phyloP scores from a whole-genome alignment of 495 filamentous ascomycete species.

The Tetracladium setigerum region DNA sequence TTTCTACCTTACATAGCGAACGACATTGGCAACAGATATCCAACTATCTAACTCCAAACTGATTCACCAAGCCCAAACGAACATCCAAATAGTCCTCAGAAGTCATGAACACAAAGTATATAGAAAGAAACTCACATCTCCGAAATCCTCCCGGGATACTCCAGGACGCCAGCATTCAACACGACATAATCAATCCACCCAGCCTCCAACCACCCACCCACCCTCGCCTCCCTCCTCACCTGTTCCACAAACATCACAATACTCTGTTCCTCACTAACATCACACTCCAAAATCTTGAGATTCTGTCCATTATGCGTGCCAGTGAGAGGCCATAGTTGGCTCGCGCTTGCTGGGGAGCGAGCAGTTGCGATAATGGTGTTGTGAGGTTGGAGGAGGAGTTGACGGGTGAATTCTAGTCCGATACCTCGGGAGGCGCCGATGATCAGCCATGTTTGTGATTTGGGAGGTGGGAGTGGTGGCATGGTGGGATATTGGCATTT shows the following conservation, averaged over 20 bases:
- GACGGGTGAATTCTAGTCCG: conserved; percentile 45
- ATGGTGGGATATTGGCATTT: background rate
- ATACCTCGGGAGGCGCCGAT: conserved; percentile 51
- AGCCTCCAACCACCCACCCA: conserved; percentile 19
- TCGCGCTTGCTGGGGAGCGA: conserved; percentile 25
- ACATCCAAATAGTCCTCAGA: no score
- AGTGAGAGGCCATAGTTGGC: conserved; percentile 29
- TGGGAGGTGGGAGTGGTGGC: background rate
- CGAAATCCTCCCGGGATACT: conserved; percentile 49
- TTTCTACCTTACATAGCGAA: no score
- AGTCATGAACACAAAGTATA: no score
- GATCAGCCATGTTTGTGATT: conserved; percentile 39
- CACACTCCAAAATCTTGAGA: conserved; percentile 40
- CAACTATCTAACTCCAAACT: no score
- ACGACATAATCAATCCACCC: conserved; percentile 42
- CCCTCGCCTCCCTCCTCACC: conserved; percentile 15
- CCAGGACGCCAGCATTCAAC: conserved; percentile 49
- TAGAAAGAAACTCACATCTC: conserved; percentile 35
- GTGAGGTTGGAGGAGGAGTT: conserved; percentile 38
- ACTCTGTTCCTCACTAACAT: conserved; percentile 42
- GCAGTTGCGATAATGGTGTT: conserved; percentile 42
- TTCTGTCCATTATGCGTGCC: conserved; percentile 29
- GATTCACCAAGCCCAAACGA: no score
- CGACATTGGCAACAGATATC: no score
- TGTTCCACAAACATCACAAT: conserved; percentile 33